phyloP scores from a whole-genome alignment of 192 early-diverging fungal genomes.

The Mortierella hygrophila region DNA sequence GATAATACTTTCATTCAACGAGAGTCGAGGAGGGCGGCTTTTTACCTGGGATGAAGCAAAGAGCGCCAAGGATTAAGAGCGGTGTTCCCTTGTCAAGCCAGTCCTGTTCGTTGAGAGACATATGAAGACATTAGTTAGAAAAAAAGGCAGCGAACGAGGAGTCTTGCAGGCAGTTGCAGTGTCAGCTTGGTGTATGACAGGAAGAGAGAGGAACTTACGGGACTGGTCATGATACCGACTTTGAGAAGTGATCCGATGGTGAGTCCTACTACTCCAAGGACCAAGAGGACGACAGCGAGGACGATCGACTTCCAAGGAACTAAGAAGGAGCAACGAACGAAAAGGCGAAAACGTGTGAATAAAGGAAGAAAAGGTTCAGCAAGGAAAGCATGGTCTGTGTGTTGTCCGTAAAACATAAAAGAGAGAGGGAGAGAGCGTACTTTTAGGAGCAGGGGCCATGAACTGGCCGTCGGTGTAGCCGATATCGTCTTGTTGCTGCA shows the following conservation, averaged over 20 bases:
- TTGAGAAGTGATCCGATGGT: constrained; percentile 65
- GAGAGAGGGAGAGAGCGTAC: neutral
- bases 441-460: constrained; percentile 22
- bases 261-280: constrained; percentile 59
- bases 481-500: constrained; percentile 47
- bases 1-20: neutral
- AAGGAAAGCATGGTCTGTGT: neutral
- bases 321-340: constrained; percentile 11
- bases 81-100: constrained; percentile 68
- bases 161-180: neutral
- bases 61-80: constrained; percentile 65
- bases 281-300: constrained; percentile 59
- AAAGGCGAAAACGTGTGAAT: neutral
- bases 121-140: neutral
- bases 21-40: neutral
- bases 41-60: constrained; percentile 72
- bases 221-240: constrained; percentile 58
- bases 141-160: neutral
- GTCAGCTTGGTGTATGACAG: neutral
- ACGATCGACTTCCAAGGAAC: constrained; percentile 71
- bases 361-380: neutral
- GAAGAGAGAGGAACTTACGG: constrained; percentile 46
- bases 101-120: constrained; percentile 40
- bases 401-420: neutral
- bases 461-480: constrained; percentile 50